Evolutionary conservation across 202 grass and related monocot genomes (phyloP).

Genomic region (Bolboschoenoplectus hybrid): DNA sequence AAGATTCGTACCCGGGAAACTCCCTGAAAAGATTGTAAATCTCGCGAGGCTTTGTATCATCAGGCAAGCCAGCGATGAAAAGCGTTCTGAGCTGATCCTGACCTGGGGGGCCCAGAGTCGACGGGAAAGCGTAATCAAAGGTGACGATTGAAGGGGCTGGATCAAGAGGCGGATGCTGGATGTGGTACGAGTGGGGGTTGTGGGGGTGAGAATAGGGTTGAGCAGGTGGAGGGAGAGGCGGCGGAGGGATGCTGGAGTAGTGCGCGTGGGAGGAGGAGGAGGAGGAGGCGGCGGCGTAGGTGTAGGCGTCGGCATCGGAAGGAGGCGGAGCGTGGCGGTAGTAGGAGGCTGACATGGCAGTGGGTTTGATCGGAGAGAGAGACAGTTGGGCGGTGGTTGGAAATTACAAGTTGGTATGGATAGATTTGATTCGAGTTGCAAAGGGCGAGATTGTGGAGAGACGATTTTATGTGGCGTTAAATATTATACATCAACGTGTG

Average conservation of each 20-base stretch:
- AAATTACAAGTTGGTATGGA: neutral
- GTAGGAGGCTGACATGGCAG: constrained; percentile 32
- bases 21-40: constrained; percentile 93
- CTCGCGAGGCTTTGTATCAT: constrained; percentile 66
- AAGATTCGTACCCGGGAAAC: constrained; percentile 83
- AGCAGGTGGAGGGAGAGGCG: constrained; percentile 42
- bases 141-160: constrained; percentile 28
- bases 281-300: constrained; percentile 25
- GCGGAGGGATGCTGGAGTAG: constrained; percentile 50
- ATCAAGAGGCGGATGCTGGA: constrained; percentile 40
- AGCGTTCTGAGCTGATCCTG: constrained; percentile 75
- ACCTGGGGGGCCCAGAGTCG: constrained; percentile 34
- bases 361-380: neutral
- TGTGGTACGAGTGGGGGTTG: constrained; percentile 41
- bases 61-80: constrained; percentile 71
- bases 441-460: neutral
- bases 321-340: constrained; percentile 30
- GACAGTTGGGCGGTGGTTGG: no score
- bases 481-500: neutral
- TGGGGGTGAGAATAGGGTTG: constrained; percentile 45
- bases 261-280: constrained; percentile 56
- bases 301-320: neutral
- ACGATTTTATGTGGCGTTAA: neutral
- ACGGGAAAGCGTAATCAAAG: constrained; percentile 51
- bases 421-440: neutral